Evolutionary conservation across 2,329 filamentous ascomycete species (phyloP), one percentile per base, ranked within the genome.

Genomic region (Chalaropsis ovoidea): DNA sequence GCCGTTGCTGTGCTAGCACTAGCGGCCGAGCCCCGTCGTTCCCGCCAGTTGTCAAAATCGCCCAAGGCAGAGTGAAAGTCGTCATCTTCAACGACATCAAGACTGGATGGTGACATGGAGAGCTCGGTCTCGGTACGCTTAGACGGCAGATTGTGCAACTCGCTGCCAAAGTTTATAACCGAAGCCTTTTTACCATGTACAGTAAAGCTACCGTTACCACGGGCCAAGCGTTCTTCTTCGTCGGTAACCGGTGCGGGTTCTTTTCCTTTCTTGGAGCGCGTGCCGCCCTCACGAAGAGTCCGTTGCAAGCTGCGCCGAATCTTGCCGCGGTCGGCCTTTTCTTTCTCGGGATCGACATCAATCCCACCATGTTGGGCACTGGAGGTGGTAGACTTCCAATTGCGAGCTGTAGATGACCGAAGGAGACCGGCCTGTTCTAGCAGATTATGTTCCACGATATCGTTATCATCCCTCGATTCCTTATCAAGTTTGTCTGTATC

Each of bases 181-280:
- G 91, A 96, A 2, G 94, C 94, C 75, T 99, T 97, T 78, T 97
- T 99, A 68, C 94, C 93, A 72, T 99, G 94, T 3, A 99, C 86
- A 3, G 94, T 95, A 74, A 99, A 99, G 71, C 90, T 95, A 4
- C 90, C 90, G 13, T 89, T 85, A 13, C 88, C 87, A 61, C 94
- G 85, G 6, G 88, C 80, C 13, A 99, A 80, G 11, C 88, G 85
- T 70, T 90, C 88, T 45, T 88, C 78, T 76, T 82, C 71, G 69
- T 74, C 69, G 13, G 61, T 72, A 67, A 71, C 80, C 11, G 52
- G 52, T 8, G 54, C 58, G 24, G 66, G 63, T 62, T 95, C 90
- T 72, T 86, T 89, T 62, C 87, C 86, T 73, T 87, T 92, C 70
- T 86, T 86, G 73, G 88, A 86, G 75, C 80, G 86, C 67, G 79